Conservation (phyloP, 2,329 filamentous ascomycete species). For the Epichloe aotearoae region DNA sequence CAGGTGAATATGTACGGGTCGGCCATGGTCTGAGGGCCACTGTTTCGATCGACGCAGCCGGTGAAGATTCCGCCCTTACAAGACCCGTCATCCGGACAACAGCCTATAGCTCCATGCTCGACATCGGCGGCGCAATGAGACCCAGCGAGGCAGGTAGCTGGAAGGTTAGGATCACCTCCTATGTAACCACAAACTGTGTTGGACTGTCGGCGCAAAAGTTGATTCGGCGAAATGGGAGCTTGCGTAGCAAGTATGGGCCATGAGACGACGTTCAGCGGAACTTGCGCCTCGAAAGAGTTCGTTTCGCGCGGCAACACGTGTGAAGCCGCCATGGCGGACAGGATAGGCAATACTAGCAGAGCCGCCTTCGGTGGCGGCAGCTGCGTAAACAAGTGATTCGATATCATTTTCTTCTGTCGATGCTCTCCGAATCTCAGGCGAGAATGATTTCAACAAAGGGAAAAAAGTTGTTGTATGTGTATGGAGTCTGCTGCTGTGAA, state of each 20-base stretch:
- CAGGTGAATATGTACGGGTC: slow-evolving; percentile 47
- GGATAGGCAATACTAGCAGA: slow-evolving; percentile 20
- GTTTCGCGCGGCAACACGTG: slow-evolving; percentile 30
- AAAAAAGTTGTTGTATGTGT: background rate
- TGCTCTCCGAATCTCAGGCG: background rate
- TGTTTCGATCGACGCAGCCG: slow-evolving; percentile 40
- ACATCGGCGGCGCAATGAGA: slow-evolving; percentile 45
- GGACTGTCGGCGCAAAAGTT: slow-evolving; percentile 27
- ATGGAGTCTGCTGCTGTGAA: background rate
- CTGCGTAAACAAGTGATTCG: slow-evolving; percentile 19
- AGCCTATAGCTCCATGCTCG: slow-evolving; percentile 36
- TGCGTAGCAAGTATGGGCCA: slow-evolving; percentile 23
- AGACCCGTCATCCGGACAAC: slow-evolving; percentile 37
- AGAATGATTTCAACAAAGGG: background rate
- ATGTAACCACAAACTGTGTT: slow-evolving; percentile 48
- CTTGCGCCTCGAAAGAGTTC: slow-evolving; percentile 20
- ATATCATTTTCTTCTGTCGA: slow-evolving; percentile 13
- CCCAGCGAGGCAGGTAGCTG: slow-evolving; percentile 43
- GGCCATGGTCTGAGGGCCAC: slow-evolving; percentile 33
- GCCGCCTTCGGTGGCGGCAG: slow-evolving; percentile 21
- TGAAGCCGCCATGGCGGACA: slow-evolving; percentile 20
- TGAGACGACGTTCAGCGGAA: slow-evolving; percentile 22
- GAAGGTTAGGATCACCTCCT: slow-evolving; percentile 35
- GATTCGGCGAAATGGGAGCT: slow-evolving; percentile 22
- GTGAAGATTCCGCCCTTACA: slow-evolving; percentile 46